Percentiles rank a stretch among this genome's conserved stretches.
Evolutionary conservation across 108 stramenopile species (phyloP).

Genomic region (Nitzschia sp.): DNA sequence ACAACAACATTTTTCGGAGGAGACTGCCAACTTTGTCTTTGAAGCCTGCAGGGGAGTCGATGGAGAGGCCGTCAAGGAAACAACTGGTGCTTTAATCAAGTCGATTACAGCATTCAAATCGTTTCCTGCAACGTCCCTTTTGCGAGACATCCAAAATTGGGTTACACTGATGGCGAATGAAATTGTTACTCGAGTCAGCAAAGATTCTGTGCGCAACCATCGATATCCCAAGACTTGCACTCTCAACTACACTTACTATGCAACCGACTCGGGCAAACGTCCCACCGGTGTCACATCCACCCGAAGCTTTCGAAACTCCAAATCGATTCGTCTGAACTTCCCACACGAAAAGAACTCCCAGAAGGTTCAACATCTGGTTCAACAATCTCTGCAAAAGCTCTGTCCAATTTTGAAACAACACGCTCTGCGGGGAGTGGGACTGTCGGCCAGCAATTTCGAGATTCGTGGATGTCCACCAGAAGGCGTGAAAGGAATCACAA

Average conservation of each 20-base stretch:
- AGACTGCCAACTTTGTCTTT: conserved; percentile 64
- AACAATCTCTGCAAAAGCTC: conserved; percentile 30
- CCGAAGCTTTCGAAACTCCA: conserved; percentile 1
- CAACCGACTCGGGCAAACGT: conserved; percentile 13
- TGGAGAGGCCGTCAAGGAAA: conserved; percentile 63
- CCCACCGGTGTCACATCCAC: conserved; percentile 18
- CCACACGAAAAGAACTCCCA: conserved; percentile 29
- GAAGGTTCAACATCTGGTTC: conserved; percentile 32
- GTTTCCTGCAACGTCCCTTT: conserved; percentile 41
- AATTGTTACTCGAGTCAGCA: conserved; percentile 65
- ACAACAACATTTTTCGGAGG: conserved; percentile 34
- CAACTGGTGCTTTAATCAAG: conserved; percentile 67
- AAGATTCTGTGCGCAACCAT: conserved; percentile 63
- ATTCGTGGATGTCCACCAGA: conserved; percentile 6
- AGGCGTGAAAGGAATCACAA: conserved; percentile 11
- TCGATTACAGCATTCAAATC: conserved; percentile 86
- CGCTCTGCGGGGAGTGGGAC: conserved; percentile 27
- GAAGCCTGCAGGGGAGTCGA: conserved; percentile 72
- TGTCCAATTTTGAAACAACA: conserved; percentile 17
- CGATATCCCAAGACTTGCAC: conserved; percentile 71
- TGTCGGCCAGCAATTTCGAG: conserved; percentile 35
- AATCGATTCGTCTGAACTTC: conserved; percentile 22
- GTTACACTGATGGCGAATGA: conserved; percentile 64
- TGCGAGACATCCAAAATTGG: conserved; percentile 63
- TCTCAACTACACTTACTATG: conserved; percentile 56